Evolutionary conservation across 225 moss, liverwort and hornwort genomes (phyloP).

Genomic region (Lunularia cruciata): DNA sequence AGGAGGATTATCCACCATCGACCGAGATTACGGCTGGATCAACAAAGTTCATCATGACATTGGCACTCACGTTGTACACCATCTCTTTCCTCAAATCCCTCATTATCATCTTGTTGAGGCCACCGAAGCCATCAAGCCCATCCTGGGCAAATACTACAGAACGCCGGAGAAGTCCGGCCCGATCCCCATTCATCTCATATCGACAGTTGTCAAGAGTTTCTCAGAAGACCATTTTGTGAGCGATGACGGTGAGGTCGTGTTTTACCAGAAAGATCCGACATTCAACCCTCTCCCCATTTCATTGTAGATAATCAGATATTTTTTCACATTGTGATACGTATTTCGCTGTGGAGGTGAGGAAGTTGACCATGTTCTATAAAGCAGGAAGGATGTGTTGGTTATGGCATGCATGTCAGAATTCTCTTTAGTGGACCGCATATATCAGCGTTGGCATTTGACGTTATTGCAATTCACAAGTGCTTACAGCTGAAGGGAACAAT

Average conservation of each 20-base stretch:
- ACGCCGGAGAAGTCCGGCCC: slow-evolving; percentile 51
- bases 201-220: slow-evolving; percentile 43
- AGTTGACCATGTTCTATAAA: slow-evolving; percentile 40
- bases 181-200: slow-evolving; percentile 46
- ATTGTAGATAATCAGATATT: background rate
- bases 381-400: too few species aligned
- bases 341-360: slow-evolving; percentile 33
- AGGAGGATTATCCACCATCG: slow-evolving; percentile 18
- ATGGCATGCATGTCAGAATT: too few species aligned
- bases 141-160: slow-evolving; percentile 53
- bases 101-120: slow-evolving; percentile 60
- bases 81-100: slow-evolving; percentile 61
- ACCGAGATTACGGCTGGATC: slow-evolving; percentile 54
- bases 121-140: slow-evolving; percentile 55
- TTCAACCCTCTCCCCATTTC: background rate
- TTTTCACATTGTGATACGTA: background rate
- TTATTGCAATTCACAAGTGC: too few species aligned
- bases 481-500: too few species aligned
- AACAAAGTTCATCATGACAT: slow-evolving; percentile 67
- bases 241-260: slow-evolving; percentile 57
- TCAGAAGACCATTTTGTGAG: slow-evolving; percentile 56
- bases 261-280: slow-evolving; percentile 39
- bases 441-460: too few species aligned
- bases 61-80: slow-evolving; percentile 66
- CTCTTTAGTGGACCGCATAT: too few species aligned